Conservation (phyloP, 2,329 filamentous ascomycete species). For the Capronia americana region DNA sequence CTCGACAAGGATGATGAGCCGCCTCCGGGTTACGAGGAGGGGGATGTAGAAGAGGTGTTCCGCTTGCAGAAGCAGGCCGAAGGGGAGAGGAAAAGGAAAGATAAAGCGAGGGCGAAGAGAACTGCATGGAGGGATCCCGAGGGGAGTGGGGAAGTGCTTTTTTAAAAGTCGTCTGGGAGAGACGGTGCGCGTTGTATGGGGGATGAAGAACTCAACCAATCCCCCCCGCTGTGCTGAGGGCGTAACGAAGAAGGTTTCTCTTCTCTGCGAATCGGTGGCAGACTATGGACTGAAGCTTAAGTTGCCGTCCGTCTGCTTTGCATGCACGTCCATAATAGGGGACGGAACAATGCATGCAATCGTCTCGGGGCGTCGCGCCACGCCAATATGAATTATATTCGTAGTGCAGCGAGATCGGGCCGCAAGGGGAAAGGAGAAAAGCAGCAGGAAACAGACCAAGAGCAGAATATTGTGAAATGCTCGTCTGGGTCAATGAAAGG, state of each 20-base stretch:
- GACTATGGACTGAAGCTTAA: not conserved
- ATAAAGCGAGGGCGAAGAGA: constrained; percentile 75
- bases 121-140: constrained; percentile 81
- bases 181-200: no score
- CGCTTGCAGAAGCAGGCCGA: constrained; percentile 76
- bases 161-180: constrained; percentile 56
- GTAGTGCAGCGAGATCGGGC: not conserved
- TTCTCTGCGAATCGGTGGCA: not conserved
- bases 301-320: not conserved
- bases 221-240: no score
- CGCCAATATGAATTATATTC: not conserved
- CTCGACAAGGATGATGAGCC: constrained; percentile 93
- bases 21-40: constrained; percentile 71
- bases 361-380: not conserved
- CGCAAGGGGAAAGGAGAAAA: not conserved
- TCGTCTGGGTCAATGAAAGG: constrained; percentile 27
- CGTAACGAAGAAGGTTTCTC: no score
- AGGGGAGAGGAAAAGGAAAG: constrained; percentile 69
- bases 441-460: constrained; percentile 24
- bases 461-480: constrained; percentile 63
- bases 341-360: not conserved
- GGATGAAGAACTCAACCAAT: no score
- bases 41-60: constrained; percentile 72
- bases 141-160: constrained; percentile 74
- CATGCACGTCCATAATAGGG: no score